Conservation (phyloP, 2,329 filamentous ascomycete genomes). For the Penicillium sp. region DNA sequence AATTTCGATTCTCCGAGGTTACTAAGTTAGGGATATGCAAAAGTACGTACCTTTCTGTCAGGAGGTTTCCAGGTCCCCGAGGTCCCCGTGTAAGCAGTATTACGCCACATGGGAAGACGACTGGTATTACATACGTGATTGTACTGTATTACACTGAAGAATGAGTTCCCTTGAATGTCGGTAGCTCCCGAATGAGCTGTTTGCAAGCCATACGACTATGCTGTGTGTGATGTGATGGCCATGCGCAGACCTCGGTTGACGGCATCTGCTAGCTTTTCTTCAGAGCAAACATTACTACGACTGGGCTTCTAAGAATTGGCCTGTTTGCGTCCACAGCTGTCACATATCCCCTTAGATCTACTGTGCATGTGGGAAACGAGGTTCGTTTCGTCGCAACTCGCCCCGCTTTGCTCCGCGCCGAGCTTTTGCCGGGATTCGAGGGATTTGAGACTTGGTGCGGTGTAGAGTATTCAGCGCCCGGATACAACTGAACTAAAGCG, state of each 20-base stretch:
- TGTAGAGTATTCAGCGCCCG: background rate
- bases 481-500: background rate
- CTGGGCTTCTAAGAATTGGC: too few relatives aligned
- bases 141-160: background rate
- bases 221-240: constrained; percentile 3
- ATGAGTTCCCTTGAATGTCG: background rate
- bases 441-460: too few relatives aligned
- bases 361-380: background rate
- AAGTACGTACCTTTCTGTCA: constrained; percentile 17
- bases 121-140: background rate
- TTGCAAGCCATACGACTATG: background rate
- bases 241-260: constrained; percentile 3
- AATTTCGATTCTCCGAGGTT: background rate
- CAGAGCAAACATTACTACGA: constrained; percentile 1
- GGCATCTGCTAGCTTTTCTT: background rate
- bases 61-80: constrained; percentile 1
- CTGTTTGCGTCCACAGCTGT: too few relatives aligned
- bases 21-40: background rate
- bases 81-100: background rate
- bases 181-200: background rate
- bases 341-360: background rate
- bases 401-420: constrained; percentile 2
- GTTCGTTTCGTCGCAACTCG: constrained; percentile 6
- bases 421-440: background rate
- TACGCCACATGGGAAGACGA: constrained; percentile 1